A percentile compares a stretch with the other conserved stretches of the same genome.
These are phyloP conservation scores for Cutaneotrichosporon sp. DNA, from an alignment of 1,284 basidiomycete species.

Conservation along the genomic window DNA sequence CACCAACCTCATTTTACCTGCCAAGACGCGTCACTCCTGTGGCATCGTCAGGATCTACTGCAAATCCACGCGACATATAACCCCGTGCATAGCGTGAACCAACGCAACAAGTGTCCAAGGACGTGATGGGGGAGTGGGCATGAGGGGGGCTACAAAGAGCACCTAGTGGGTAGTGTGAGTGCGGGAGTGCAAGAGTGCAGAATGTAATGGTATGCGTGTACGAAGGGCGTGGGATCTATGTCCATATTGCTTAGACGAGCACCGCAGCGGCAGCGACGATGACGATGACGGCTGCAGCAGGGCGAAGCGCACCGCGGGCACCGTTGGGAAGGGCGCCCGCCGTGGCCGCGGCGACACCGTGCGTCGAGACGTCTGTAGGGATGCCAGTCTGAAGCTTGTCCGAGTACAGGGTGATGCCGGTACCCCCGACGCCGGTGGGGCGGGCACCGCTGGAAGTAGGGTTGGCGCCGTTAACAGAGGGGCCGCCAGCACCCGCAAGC, in stretches of 20 bases:
- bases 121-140: not conserved
- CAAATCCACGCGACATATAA: not conserved
- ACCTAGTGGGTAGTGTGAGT: not conserved
- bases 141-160: not conserved
- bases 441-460: not conserved
- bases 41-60: too few species aligned
- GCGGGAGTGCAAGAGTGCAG: not conserved
- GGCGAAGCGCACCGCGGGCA: not conserved
- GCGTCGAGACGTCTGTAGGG: slow-evolving; percentile 8
- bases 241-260: not conserved
- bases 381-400: slow-evolving; percentile 7
- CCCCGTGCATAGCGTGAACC: slow-evolving; percentile 3
- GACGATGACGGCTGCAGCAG: not conserved
- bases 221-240: not conserved
- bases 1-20: too few species aligned
- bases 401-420: slow-evolving; percentile 18
- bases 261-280: slow-evolving; percentile 6
- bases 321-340: slow-evolving; percentile 26
- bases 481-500: not conserved
- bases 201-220: not conserved
- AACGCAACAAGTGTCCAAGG: not conserved
- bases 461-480: not conserved
- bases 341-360: slow-evolving; percentile 14
- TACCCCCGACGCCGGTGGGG: slow-evolving; percentile 8
- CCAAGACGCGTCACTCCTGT: too few species aligned